Conservation (phyloP, 306 rosid genomes). For the Myrica gale region DNA sequence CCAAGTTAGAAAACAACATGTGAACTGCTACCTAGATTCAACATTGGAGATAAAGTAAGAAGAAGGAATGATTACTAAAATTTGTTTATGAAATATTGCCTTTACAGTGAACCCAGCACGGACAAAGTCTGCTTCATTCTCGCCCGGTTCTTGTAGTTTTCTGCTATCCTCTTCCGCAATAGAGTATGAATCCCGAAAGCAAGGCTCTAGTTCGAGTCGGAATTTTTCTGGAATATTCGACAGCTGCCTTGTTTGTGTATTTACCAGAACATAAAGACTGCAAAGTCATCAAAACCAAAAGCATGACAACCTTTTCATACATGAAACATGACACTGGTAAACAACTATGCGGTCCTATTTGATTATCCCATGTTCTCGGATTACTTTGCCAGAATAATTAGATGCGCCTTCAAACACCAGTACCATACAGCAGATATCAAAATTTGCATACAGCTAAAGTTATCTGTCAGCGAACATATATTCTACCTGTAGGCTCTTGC, state of each 20-base stretch:
- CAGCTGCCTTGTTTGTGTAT: slow-evolving; percentile 78
- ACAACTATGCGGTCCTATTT: too few relatives aligned
- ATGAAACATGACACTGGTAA: too few relatives aligned
- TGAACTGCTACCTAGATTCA: background rate
- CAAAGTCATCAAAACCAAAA: slow-evolving; percentile 31
- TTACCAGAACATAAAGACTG: slow-evolving; percentile 99
- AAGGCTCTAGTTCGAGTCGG: slow-evolving; percentile 77
- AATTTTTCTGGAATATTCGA: slow-evolving; percentile 88
- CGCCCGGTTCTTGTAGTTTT: slow-evolving; percentile 72
- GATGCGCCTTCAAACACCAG: too few relatives aligned
- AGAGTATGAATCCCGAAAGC: slow-evolving; percentile 62
- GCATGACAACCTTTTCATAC: background rate
- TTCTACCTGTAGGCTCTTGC: too few relatives aligned
- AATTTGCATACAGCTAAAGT: too few relatives aligned
- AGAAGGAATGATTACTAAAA: background rate
- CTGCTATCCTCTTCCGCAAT: slow-evolving; percentile 80
- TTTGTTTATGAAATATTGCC: background rate
- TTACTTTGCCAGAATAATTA: too few relatives aligned
- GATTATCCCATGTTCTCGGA: too few relatives aligned
- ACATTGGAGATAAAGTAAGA: background rate
- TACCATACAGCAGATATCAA: too few relatives aligned
- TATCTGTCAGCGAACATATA: too few relatives aligned
- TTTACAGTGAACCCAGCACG: slow-evolving; percentile 72
- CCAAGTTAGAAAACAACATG: slow-evolving; percentile 19
- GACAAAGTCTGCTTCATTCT: slow-evolving; percentile 61